Conservation (phyloP, 2,329 filamentous ascomycete species). For the Xylaria sp. region DNA sequence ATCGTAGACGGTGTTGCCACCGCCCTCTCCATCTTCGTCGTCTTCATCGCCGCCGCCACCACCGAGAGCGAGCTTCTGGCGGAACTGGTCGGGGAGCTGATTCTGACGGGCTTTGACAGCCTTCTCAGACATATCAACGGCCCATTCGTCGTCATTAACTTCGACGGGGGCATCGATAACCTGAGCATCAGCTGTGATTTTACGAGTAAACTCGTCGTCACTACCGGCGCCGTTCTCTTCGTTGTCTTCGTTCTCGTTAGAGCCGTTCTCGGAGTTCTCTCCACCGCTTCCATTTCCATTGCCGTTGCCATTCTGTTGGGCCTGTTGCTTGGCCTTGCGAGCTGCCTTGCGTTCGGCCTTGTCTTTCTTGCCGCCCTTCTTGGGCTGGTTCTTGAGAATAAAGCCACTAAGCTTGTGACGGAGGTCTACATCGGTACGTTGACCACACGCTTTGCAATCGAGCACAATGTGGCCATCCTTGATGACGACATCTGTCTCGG, state of each 20-base stretch:
- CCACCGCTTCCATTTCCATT: conserved; percentile 63
- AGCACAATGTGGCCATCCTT: conserved; percentile 91
- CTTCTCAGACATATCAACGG: conserved; percentile 93
- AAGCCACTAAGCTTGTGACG: conserved; percentile 96
- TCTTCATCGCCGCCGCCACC: conserved; percentile 68
- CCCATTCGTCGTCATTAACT: conserved; percentile 89
- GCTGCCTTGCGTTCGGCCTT: conserved; percentile 88
- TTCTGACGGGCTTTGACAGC: conserved; percentile 94
- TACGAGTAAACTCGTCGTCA: conserved; percentile 89
- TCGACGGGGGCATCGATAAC: conserved; percentile 59
- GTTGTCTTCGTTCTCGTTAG: conserved; percentile 59
- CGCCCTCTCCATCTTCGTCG: conserved; percentile 79
- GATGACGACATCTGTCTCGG: conserved; percentile 94
- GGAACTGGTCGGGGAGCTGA: conserved; percentile 91
- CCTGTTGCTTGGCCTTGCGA: conserved; percentile 84
- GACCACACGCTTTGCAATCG: conserved; percentile 98
- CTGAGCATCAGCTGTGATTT: conserved; percentile 69
- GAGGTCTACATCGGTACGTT: conserved; percentile 87
- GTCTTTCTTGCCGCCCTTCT: conserved; percentile 94
- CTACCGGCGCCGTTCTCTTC: conserved; percentile 72
- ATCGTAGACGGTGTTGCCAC: conserved; percentile 80
- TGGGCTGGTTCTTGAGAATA: conserved; percentile 93
- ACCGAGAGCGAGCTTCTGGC: conserved; percentile 84
- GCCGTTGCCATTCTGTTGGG: conserved; percentile 58
- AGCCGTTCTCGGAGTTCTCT: conserved; percentile 67